Evolutionary conservation across 2,329 filamentous ascomycete species (phyloP), one percentile per base, ranked within the genome.

Genomic region (Fusarium drepaniforme): DNA sequence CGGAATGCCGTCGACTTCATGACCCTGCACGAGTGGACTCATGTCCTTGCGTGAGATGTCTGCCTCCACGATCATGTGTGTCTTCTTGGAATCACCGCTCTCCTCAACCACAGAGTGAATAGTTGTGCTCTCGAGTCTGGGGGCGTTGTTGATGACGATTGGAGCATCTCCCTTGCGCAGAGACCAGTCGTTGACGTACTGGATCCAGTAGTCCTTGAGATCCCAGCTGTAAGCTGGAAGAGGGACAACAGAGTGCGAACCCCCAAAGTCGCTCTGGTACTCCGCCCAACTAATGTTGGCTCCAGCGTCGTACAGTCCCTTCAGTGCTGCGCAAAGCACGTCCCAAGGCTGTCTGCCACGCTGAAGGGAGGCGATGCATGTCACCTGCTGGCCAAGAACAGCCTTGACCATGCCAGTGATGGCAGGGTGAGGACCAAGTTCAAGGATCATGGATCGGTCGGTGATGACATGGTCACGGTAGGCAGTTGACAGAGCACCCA

Each of bases 181-280:
- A 13, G 88, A 88, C 92, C 92, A 95, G 81, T 95, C 92, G 70
- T 93, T 92, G 66, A 88, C 83, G 75, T 91, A 91, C 75, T 88
- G 84, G 35, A 90, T 86, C 89, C 90, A 91, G 81, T 95, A 94
- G 74, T 90, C 92, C 86, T 94, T 94, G 77, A 90, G 86, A 76
- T 95, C 92, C 83, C 93, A 96, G 1, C 87, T 88, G 79, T 95
- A 96, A 4, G 89, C 88, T 0, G 93, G 93, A 2, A 95, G 85
- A 3, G 89, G 84, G 7, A 94, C 82, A 15, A 95, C 71, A 7
- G 42, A 60, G 1, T 77, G 73, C 0, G 73, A 66, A 1, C 64
- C 51, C 3, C 62, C 68, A 25, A 77, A 77, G n/a, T 71, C 72
- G 0, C 58, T 60, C 23, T 77, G 85, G 12, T 84, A 84, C 2